A percentile compares a stretch with the other conserved stretches of the same genome.
Conservation (phyloP, 768 basidiomycete species). For the Exsudoporus frostii region DNA sequence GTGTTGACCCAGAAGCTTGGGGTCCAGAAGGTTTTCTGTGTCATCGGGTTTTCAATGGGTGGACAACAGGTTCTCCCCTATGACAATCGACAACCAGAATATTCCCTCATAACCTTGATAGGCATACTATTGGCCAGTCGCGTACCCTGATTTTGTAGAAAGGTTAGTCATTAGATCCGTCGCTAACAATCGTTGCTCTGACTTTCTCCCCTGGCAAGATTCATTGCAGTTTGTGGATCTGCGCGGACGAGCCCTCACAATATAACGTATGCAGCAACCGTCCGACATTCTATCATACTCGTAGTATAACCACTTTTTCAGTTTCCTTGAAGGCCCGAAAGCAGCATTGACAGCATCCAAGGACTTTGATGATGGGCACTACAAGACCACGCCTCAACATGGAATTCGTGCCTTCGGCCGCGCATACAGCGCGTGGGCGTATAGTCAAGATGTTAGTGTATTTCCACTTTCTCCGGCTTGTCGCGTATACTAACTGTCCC, state of each 20-base stretch:
- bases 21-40: conserved; percentile 43
- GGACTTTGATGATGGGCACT: conserved; percentile 54
- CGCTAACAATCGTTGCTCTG: neutral
- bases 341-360: conserved; percentile 50
- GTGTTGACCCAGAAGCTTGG: conserved; percentile 47
- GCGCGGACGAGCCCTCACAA: conserved; percentile 56
- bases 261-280: conserved; percentile 39
- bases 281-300: neutral
- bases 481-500: neutral
- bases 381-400: conserved; percentile 42
- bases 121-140: conserved; percentile 56
- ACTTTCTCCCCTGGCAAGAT: conserved; percentile 32
- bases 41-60: conserved; percentile 59
- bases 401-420: conserved; percentile 56
- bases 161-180: conserved; percentile 27
- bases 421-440: conserved; percentile 57
- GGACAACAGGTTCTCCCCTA: conserved; percentile 41
- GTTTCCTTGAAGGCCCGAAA: conserved; percentile 61
- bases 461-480: neutral
- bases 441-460: conserved; percentile 47
- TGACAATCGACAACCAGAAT: neutral
- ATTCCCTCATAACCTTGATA: conserved; percentile 14
- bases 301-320: conserved; percentile 14
- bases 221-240: conserved; percentile 49
- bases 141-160: conserved; percentile 54